Base-by-base conservation (phyloP, 495 filamentous ascomycete genomes). In the Chlorociboria aeruginascens region DNA sequence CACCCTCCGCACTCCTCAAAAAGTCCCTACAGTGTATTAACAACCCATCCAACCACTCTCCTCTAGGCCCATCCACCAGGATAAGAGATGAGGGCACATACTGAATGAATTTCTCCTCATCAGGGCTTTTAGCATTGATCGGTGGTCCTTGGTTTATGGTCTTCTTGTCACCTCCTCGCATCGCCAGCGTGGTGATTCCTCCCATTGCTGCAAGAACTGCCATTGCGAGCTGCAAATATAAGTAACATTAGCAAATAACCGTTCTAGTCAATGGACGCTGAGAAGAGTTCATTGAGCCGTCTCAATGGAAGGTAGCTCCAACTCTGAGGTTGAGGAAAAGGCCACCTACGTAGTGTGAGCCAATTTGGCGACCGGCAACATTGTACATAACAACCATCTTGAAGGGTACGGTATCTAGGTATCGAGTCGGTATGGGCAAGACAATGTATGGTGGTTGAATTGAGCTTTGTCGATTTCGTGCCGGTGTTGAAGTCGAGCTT, bases 21-120 rank as follows among this genome's bases (percentile, higher is more conserved):
- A 90, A 92, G 47, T 89, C 81, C 74, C 86, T 92, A 59, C 13
- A 39, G 45, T 13, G 25, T 16, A 55, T 68, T 54, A 72, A 66
- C 13, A 9, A 16, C 2, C 2, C 29, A 36, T 31, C 54, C 40
- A 43, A 25, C 8, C 47, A 32, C 20, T 25, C 20, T 4, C 20
- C 20, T 25, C 20, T 25, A 25, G 20, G 4, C 20, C 4, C 20
- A 25, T 25, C 20, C 2, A 4, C 20, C 20, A 25, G 20, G 20
- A 25, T 25, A 25, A 25, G 20, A 25, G 20, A 25, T 25, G 20
- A 25, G 20, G 20, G 20, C 17, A 66, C 84, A 64, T 78, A 97
- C 90, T 94, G 86, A 74, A 98, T 92, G 71, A 96, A 98, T 57
- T 82, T 81, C 72, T 93, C 89, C 77, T 98, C 90, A 62, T 96